Conservation (phyloP, 2,329 filamentous ascomycete species). For the Septoria linicola region DNA sequence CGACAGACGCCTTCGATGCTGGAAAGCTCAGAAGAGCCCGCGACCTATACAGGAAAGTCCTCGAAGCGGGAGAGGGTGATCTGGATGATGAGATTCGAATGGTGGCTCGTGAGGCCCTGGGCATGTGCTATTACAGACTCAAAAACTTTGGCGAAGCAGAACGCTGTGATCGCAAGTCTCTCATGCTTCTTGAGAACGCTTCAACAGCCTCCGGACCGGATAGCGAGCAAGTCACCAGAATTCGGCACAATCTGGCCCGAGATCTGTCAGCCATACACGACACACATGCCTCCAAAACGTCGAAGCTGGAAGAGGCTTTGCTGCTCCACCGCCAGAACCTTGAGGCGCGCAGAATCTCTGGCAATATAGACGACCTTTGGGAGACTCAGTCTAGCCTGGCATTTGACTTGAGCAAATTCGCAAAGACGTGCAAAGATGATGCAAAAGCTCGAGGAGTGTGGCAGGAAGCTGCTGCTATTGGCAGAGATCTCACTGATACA, state of each 20-base stretch:
- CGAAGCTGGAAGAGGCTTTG: neutral
- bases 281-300: neutral
- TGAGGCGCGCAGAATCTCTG: neutral
- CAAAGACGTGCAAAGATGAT: neutral
- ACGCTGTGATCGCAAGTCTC: neutral
- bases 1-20: neutral
- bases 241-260: neutral
- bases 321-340: neutral
- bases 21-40: neutral
- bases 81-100: neutral
- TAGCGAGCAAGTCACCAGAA: neutral
- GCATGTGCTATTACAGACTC: neutral
- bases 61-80: neutral
- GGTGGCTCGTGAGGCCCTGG: neutral
- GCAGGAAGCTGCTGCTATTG: neutral
- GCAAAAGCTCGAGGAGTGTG: neutral
- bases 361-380: neutral
- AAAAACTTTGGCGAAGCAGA: neutral
- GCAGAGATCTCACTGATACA: neutral
- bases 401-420: neutral
- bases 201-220: neutral
- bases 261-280: neutral
- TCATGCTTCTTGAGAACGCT: neutral
- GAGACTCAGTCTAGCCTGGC: neutral
- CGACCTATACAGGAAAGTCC: neutral